A percentile compares a stretch with the other conserved stretches of the same genome.
Conservation (phyloP, 176 grass and related monocot species). For the Hordeum marinum region DNA sequence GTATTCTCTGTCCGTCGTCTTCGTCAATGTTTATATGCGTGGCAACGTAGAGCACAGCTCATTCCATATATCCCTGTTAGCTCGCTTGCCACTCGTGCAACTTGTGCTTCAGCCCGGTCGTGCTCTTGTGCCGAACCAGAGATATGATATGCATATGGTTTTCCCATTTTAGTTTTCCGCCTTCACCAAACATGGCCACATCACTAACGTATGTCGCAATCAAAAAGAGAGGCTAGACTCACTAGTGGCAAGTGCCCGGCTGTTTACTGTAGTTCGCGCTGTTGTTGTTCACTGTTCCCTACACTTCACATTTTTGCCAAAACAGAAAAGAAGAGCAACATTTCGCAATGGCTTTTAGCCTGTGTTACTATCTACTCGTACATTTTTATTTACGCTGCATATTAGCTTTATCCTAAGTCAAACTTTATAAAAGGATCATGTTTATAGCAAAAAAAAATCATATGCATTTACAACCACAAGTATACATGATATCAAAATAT, state of each 20-base stretch:
- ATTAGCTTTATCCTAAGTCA: too few species aligned
- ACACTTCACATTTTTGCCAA: neutral
- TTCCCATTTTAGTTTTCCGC: neutral
- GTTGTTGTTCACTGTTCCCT: neutral
- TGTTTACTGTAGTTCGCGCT: neutral
- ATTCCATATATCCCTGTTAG: neutral
- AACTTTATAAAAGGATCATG: too few species aligned
- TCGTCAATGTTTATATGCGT: neutral
- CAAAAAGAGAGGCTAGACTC: neutral
- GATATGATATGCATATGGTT: neutral
- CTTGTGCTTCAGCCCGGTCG: neutral
- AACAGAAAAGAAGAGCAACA: neutral
- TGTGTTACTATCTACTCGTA: too few species aligned
- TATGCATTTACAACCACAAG: too few species aligned
- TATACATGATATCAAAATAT: too few species aligned
- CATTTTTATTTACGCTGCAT: neutral
- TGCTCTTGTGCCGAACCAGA: conserved; percentile 1
- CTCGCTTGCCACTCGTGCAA: neutral
- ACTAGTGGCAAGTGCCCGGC: neutral
- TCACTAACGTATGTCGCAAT: neutral
- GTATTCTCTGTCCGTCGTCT: neutral
- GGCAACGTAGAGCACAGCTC: neutral
- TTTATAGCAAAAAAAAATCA: too few species aligned
- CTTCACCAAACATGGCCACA: neutral
- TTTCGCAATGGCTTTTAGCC: too few species aligned